Percentiles rank a stretch among this genome's conserved stretches.
Conservation (phyloP, 1,139 yeast genomes). For the Yamadazyma oceani region DNA sequence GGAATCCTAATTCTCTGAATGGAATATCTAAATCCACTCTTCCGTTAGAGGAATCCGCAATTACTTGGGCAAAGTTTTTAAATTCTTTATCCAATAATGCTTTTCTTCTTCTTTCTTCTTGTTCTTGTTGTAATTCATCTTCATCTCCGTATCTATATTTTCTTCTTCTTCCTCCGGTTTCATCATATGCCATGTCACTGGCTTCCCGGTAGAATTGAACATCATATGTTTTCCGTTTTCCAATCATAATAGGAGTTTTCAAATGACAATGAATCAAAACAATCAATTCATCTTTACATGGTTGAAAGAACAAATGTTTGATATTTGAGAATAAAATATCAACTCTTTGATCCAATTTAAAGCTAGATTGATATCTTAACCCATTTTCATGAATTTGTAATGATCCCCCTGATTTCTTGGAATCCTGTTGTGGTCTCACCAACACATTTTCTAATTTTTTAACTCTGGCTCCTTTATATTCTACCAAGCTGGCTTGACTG, state of each 20-base stretch:
- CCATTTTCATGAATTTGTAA: constrained; percentile 95
- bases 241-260: constrained; percentile 91
- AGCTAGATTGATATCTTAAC: constrained; percentile 83
- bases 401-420: constrained; percentile 90
- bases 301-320: constrained; percentile 92
- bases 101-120: constrained; percentile 93
- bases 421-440: constrained; percentile 94
- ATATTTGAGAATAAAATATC: constrained; percentile 89
- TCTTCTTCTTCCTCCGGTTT: constrained; percentile 91
- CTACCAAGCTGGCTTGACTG: constrained; percentile 84
- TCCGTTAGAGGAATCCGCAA: constrained; percentile 84
- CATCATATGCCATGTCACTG: constrained; percentile 94
- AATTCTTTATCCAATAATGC: constrained; percentile 91
- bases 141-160: constrained; percentile 96
- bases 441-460: constrained; percentile 85
- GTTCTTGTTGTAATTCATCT: constrained; percentile 98
- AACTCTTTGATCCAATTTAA: constrained; percentile 80
- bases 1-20: constrained; percentile 93
- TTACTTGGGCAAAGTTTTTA: constrained; percentile 82
- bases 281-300: constrained; percentile 91
- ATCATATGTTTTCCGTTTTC: constrained; percentile 93
- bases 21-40: constrained; percentile 88
- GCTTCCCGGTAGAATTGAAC: constrained; percentile 97
- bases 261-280: constrained; percentile 91
- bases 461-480: constrained; percentile 75